phyloP scores from a whole-genome alignment of 768 basidiomycete species.

The Calocybe gangraenosa region DNA sequence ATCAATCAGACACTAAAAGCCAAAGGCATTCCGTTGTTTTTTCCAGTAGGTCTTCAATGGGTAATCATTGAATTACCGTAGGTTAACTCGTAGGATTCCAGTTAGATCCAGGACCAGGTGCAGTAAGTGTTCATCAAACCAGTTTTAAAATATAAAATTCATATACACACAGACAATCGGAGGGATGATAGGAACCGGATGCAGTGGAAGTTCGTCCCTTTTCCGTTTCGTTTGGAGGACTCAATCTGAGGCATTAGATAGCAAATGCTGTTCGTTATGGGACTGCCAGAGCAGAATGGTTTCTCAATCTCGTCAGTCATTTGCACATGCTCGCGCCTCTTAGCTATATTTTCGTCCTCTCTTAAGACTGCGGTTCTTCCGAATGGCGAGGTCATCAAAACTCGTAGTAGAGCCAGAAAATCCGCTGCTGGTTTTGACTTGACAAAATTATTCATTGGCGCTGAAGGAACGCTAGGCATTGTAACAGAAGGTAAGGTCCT shows the following conservation, averaged over 20 bases:
- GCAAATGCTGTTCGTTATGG: conserved; percentile 85
- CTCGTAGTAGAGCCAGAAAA: conserved; percentile 73
- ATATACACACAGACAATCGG: conserved; percentile 60
- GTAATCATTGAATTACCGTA: neutral
- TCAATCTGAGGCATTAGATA: conserved; percentile 18
- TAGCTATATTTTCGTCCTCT: conserved; percentile 4
- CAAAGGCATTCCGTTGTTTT: conserved; percentile 75
- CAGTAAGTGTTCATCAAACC: conserved; percentile 40
- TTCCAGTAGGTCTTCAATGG: conserved; percentile 53
- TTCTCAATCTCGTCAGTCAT: conserved; percentile 65
- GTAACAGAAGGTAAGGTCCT: conserved; percentile 67
- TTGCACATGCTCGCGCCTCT: neutral
- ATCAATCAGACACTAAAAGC: conserved; percentile 67
- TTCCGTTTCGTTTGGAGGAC: neutral
- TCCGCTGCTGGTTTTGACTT: conserved; percentile 85
- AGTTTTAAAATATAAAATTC: neutral
- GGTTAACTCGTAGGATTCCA: conserved; percentile 19
- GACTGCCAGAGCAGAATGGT: conserved; percentile 87
- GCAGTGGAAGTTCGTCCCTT: conserved; percentile 66
- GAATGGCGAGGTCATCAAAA: conserved; percentile 83
- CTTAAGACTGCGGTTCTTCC: conserved; percentile 79
- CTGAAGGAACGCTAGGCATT: conserved; percentile 86
- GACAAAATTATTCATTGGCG: conserved; percentile 86
- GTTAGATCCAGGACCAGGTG: conserved; percentile 72
- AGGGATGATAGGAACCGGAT: conserved; percentile 86